Evolutionary conservation across 2,329 filamentous ascomycete species (phyloP).

Genomic region (Claviceps digitariae): DNA sequence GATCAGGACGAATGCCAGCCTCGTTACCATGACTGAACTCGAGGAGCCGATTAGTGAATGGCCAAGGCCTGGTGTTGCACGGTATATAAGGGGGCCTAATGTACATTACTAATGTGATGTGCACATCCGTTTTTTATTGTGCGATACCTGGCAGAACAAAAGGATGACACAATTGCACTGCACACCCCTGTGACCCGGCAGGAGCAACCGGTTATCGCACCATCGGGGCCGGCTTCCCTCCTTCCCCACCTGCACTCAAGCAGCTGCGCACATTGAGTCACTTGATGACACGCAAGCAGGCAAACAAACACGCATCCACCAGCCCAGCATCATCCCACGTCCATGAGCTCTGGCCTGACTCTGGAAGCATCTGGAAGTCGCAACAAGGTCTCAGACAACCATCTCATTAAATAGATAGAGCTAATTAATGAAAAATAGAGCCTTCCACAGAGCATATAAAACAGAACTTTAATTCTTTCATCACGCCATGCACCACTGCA

Average conservation of each 20-base stretch:
- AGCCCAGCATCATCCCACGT: neutral
- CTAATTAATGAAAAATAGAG: too few relatives aligned
- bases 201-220: neutral
- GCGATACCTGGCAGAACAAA: too few relatives aligned
- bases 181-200: neutral
- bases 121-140: too few relatives aligned
- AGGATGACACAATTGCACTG: neutral
- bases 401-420: neutral
- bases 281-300: neutral
- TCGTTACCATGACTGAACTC: neutral
- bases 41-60: too few relatives aligned
- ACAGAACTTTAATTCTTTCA: too few relatives aligned
- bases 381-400: neutral
- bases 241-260: neutral
- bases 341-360: neutral
- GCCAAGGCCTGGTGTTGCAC: too few relatives aligned
- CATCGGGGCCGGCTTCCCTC: neutral
- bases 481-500: too few relatives aligned
- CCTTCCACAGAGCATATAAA: neutral
- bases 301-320: neutral
- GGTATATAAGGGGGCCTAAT: too few relatives aligned
- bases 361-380: neutral
- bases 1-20: neutral
- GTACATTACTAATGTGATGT: too few relatives aligned
- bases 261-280: neutral